Conservation (phyloP, 345 rosid species). For the Eucalyptus victrix region DNA sequence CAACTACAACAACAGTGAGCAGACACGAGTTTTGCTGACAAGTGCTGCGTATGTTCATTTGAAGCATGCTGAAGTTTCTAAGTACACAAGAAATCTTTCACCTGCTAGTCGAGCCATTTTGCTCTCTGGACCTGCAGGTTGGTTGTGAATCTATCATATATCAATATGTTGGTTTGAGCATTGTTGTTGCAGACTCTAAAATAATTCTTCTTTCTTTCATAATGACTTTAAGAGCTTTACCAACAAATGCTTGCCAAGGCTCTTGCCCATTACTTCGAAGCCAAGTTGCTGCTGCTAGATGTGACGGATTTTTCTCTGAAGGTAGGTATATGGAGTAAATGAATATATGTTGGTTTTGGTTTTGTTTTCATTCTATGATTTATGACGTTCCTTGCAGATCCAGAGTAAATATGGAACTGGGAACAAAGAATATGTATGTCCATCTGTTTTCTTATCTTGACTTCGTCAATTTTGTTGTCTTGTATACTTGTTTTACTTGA, state of each 20-base stretch:
- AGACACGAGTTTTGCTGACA: conserved; percentile 65
- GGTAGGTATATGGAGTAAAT: conserved; percentile 11
- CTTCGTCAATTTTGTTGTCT: not conserved
- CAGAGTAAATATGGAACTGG: conserved; percentile 71
- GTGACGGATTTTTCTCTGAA: conserved; percentile 76
- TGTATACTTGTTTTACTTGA: not conserved
- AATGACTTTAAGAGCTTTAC: conserved; percentile 53
- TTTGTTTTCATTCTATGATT: not conserved
- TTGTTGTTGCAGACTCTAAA: not conserved
- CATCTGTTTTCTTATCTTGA: not conserved
- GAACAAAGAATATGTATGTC: conserved; percentile 55
- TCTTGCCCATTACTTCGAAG: conserved; percentile 82
- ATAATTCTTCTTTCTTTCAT: not conserved
- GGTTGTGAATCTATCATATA: not conserved
- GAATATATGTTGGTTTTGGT: not conserved
- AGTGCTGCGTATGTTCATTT: conserved; percentile 95
- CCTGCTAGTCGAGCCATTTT: conserved; percentile 86
- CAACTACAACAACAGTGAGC: conserved; percentile 50
- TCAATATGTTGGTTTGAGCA: not conserved
- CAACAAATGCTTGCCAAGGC: conserved; percentile 99
- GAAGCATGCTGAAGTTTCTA: conserved; percentile 85
- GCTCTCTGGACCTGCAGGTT: conserved; percentile 97
- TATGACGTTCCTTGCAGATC: conserved; percentile 28
- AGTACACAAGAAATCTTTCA: conserved; percentile 59
- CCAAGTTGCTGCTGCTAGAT: conserved; percentile 84